phyloP scores from a whole-genome alignment of 169 alveolate genomes.

The Miamiensis avidus region DNA sequence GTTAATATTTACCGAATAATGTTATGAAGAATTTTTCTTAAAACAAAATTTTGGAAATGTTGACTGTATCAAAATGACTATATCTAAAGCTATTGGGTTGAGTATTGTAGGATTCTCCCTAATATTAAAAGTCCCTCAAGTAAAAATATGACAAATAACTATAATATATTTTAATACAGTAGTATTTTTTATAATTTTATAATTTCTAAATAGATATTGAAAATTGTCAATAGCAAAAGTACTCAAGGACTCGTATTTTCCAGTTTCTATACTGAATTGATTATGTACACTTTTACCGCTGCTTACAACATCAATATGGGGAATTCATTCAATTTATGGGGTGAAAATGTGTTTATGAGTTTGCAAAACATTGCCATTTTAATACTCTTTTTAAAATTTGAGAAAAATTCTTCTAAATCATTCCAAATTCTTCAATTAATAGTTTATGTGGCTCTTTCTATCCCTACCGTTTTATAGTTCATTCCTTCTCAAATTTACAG shows the following conservation, averaged over 20 bases:
- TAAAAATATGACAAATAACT: constrained; percentile 44
- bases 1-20: constrained; percentile 29
- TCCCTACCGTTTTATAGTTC: constrained; percentile 35
- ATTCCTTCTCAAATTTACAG: constrained; percentile 40
- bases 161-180: constrained; percentile 41
- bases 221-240: not conserved
- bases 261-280: not conserved
- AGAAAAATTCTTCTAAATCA: constrained; percentile 10
- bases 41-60: constrained; percentile 9
- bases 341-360: constrained; percentile 54
- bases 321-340: constrained; percentile 55
- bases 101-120: constrained; percentile 49
- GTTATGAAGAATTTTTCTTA: constrained; percentile 14
- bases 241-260: not conserved
- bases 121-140: constrained; percentile 57
- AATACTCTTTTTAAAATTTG: constrained; percentile 38
- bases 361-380: constrained; percentile 46
- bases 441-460: constrained; percentile 12
- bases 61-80: constrained; percentile 19
- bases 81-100: constrained; percentile 44
- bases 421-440: not conserved
- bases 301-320: constrained; percentile 42
- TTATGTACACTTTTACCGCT: constrained; percentile 38
- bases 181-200: constrained; percentile 31
- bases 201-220: constrained; percentile 1